Evolutionary conservation across 371 early-diverging fungal genomes (phyloP).

Genomic region (Actinomortierella ambigua): DNA sequence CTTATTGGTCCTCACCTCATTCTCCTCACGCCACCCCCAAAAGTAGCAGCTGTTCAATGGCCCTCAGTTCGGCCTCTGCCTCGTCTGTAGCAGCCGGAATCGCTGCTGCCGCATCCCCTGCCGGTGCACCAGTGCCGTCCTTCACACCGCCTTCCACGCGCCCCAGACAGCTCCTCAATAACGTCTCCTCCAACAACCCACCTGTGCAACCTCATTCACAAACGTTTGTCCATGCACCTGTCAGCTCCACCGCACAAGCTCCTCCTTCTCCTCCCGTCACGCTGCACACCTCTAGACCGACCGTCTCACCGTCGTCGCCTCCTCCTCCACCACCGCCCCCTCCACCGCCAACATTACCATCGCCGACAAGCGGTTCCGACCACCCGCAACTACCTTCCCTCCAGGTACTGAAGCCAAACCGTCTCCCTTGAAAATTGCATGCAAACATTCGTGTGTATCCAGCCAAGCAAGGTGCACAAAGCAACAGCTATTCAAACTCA

Average conservation of each 20-base stretch:
- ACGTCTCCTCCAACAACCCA: constrained; percentile 45
- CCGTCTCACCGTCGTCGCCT: constrained; percentile 6
- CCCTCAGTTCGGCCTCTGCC: constrained; percentile 9
- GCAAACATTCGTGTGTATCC: neutral
- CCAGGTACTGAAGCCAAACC: constrained; percentile 15
- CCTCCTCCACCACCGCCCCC: constrained; percentile 27
- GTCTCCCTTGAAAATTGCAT: constrained; percentile 15
- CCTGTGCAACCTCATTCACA: constrained; percentile 35
- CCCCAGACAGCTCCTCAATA: constrained; percentile 40
- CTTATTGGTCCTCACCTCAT: constrained; percentile 18
- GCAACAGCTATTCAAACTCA: neutral
- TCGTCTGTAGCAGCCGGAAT: neutral
- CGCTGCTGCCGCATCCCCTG: constrained; percentile 6
- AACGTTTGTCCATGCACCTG: constrained; percentile 15
- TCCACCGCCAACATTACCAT: constrained; percentile 29
- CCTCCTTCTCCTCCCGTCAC: constrained; percentile 10
- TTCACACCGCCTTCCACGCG: constrained; percentile 44
- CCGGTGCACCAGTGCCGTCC: constrained; percentile 19
- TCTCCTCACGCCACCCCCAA: constrained; percentile 9
- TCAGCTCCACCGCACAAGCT: constrained; percentile 3
- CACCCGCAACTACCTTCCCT: constrained; percentile 7
- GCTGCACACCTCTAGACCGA: too few relatives aligned
- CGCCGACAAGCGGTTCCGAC: constrained; percentile 19
- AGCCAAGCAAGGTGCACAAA: neutral
- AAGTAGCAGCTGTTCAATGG: constrained; percentile 10